Evolutionary conservation across 345 rosid species (phyloP).

Genomic region (Sisymbrium altissimum): DNA sequence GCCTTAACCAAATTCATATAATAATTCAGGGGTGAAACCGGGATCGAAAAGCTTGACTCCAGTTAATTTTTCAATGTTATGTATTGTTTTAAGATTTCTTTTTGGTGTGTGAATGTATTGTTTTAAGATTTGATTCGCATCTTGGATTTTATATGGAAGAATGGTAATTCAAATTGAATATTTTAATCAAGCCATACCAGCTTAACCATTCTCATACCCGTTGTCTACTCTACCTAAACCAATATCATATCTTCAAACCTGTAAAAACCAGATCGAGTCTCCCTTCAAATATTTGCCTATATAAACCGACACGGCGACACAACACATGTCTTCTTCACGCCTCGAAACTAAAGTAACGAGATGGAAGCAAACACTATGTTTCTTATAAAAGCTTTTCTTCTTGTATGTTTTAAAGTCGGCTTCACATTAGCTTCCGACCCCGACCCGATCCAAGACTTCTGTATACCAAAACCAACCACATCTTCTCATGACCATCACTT

Average conservation of each 20-base stretch:
- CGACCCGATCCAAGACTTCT: conserved; percentile 76
- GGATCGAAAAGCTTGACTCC: too few species aligned
- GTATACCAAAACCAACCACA: conserved; percentile 38
- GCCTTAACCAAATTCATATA: conserved; percentile 4
- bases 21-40: too few species aligned
- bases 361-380: conserved; percentile 15
- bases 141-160: too few species aligned
- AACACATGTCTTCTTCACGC: conserved; percentile 25
- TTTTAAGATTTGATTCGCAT: too few species aligned
- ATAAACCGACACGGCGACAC: conserved; percentile 24
- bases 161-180: too few species aligned
- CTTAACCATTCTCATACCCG: too few species aligned
- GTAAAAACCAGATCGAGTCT: background rate
- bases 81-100: too few species aligned
- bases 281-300: conserved; percentile 3
- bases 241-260: too few species aligned
- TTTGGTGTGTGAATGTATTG: too few species aligned
- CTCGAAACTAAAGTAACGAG: conserved; percentile 1
- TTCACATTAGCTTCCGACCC: conserved; percentile 61
- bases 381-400: conserved; percentile 4
- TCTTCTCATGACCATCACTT: conserved; percentile 28
- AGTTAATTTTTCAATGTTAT: background rate
- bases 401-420: conserved; percentile 21
- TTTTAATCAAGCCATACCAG: too few species aligned
- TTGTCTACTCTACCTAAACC: too few species aligned